Base-by-base conservation (phyloP, 768 basidiomycete species). In the Agaricus blazei region DNA sequence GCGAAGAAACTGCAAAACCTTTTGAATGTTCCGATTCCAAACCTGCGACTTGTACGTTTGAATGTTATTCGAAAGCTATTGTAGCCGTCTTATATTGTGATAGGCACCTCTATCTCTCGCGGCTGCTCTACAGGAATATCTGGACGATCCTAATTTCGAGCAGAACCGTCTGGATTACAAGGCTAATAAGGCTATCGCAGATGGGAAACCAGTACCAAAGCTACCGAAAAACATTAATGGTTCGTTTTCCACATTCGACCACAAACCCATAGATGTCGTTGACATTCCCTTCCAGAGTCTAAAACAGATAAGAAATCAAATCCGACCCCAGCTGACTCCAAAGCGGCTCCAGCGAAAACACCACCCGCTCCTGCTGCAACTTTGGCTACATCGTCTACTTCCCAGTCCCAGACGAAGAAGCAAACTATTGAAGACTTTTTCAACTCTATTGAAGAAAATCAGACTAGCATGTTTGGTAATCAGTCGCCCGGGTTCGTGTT, bases 61-160 rank as follows among this genome's bases (percentile, higher is more conserved):
- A 19, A 15, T 19, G 23, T n/a, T 19, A 36, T 12, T 51, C 9
- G 44, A 34, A 7, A 8, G 34, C 15, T 1, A 29, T 44, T 15
- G 8, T n/a, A 11, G 31, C 36, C 23, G 9, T 40, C 26, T 48
- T 54, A 40, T 47, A 37, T 34, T 46, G 41, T 40, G 40, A 29
- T 61, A 95, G 93, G 94, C 97, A 0, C 97, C 97, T 4, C 88
- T 97, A 9, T 94, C 92, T 0, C 77, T 99, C n/a, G 96, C 90
- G 5, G 86, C 87, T 36, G 85, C 97, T 19, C 78, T 99, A 29
- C 90, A 98, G 67, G 96, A 98, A 65, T 99, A 98, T 67, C 78
- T 99, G 49, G 86, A 92, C 54, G 97, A 99, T 69, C 90, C 95
- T 24, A 93, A 93, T 64, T 99, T 99, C 62, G 97, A 98, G 68